Evolutionary conservation across 2,329 filamentous ascomycete genomes (phyloP), one percentile per base, ranked within the genome.

Genomic region (Colletotrichum lindemuthianum): DNA sequence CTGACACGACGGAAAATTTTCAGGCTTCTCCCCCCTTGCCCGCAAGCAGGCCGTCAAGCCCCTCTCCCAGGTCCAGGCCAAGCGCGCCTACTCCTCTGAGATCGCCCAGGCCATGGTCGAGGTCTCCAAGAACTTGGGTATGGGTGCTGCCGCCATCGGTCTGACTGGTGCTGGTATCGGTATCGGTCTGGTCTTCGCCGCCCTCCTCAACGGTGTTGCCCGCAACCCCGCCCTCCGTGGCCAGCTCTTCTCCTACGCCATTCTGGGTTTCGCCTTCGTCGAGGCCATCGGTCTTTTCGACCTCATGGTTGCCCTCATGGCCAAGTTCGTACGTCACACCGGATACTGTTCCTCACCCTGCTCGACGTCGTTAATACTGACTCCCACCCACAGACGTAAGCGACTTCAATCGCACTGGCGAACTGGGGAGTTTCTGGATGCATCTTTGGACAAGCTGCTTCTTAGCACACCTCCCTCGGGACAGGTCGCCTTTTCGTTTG

Each of bases 231-330:
- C 91, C 79, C 92, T 96, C 85, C 91, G 92, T 86, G 92, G 92
- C 81, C 93, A 96, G 89, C 92, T 97, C 78, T 97, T 96, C 91
- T 92, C 91, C 74, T 95, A 96, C 85, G 92, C 92, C 88, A 95
- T 96, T 91, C 86, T 96, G 79, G 92, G 92, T 86, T 96, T 96
- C 86, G 92, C 92, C 80, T 96, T 96, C 90, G 92, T 94, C 82
- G 92, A 96, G 82, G 92, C 92, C 84, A 93, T 92, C 75, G 91
- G 90, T 90, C 89, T 92, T 78, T 92, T 92, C 90, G 90, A 92
- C 78, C 89, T 92, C 78, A 93, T 93, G 91, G 88, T 93, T 92
- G 91, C 91, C 85, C 92, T 93, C 86, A 93, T 93, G 91, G 91
- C 90, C 90, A 93, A 93, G 87, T 92, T 91, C 85, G 89, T 92